Percentiles rank a stretch among this genome's conserved stretches.
phyloP scores from a whole-genome alignment of 2,329 filamentous ascomycete genomes.

The Rosellinia necatrix region DNA sequence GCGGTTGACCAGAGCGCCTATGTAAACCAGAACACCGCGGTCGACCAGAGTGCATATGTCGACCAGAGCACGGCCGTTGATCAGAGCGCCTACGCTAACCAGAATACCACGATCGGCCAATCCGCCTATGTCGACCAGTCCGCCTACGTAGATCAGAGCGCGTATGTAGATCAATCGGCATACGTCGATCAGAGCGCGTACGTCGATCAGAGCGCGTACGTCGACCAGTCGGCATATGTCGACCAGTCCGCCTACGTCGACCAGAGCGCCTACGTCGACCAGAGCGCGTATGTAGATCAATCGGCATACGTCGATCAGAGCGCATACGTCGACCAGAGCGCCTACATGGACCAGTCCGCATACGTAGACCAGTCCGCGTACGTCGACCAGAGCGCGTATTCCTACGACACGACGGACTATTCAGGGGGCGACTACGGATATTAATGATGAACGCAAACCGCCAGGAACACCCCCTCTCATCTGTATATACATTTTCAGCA shows the following conservation, averaged over 20 bases:
- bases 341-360: no score
- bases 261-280: slow-evolving; percentile 6
- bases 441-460: background rate
- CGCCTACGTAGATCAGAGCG: slow-evolving; percentile 5
- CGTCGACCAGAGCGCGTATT: slow-evolving; percentile 11
- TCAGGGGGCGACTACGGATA: slow-evolving; percentile 18
- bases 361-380: no score
- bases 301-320: slow-evolving; percentile 9
- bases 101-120: background rate
- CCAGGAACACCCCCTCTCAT: background rate
- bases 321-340: no score
- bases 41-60: slow-evolving; percentile 1
- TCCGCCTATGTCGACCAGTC: background rate
- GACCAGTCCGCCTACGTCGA: slow-evolving; percentile 8
- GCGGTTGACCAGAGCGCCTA: slow-evolving; percentile 3
- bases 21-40: slow-evolving; percentile 2
- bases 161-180: slow-evolving; percentile 9
- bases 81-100: slow-evolving; percentile 12
- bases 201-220: slow-evolving; percentile 9
- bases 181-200: slow-evolving; percentile 4
- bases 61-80: slow-evolving; percentile 4
- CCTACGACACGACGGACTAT: slow-evolving; percentile 23
- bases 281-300: slow-evolving; percentile 7
- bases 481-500: background rate
- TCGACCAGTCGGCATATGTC: background rate